Percentiles rank a stretch among this genome's conserved stretches.
Conservation (phyloP, 2,329 filamentous ascomycete genomes). For the Sclerotinia trifoliorum region DNA sequence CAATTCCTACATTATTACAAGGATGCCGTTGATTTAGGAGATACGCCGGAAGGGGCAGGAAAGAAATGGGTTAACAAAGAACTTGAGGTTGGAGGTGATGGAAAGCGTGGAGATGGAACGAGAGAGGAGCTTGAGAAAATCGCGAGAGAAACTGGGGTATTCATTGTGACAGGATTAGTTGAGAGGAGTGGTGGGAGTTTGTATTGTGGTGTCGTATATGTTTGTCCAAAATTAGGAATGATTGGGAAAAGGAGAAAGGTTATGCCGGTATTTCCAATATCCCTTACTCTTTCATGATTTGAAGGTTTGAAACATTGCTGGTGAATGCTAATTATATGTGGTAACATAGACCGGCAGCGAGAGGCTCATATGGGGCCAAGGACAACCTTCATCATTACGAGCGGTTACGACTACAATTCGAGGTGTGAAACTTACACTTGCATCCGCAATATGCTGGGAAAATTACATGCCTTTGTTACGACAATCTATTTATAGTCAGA, state of each 20-base stretch:
- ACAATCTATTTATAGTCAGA: constrained; percentile 81
- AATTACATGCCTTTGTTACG: constrained; percentile 92
- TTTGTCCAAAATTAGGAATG: constrained; percentile 69
- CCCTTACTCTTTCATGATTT: neutral
- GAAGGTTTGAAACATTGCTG: neutral
- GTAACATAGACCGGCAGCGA: constrained; percentile 65
- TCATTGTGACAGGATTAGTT: constrained; percentile 76
- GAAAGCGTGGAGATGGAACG: constrained; percentile 68
- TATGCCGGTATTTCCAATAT: constrained; percentile 66
- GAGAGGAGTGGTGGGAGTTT: constrained; percentile 79
- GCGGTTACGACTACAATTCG: constrained; percentile 78
- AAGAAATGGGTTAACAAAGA: constrained; percentile 66
- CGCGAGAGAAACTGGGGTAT: constrained; percentile 74
- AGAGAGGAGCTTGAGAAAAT: constrained; percentile 76
- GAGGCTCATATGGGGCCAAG: constrained; percentile 85
- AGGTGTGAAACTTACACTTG: constrained; percentile 76
- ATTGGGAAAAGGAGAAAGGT: constrained; percentile 89
- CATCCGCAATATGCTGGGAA: constrained; percentile 92
- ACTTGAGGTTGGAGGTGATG: constrained; percentile 52
- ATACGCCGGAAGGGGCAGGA: constrained; percentile 69
- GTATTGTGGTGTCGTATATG: constrained; percentile 80
- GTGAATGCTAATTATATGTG: constrained; percentile 22
- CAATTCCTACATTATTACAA: constrained; percentile 82
- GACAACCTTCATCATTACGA: constrained; percentile 72
- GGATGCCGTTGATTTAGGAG: constrained; percentile 77